A percentile compares a stretch with the other conserved stretches of the same genome.
These are phyloP conservation scores for Viola pubescens DNA, from an alignment of 441 rosid genomes.

Conservation along the genomic window DNA sequence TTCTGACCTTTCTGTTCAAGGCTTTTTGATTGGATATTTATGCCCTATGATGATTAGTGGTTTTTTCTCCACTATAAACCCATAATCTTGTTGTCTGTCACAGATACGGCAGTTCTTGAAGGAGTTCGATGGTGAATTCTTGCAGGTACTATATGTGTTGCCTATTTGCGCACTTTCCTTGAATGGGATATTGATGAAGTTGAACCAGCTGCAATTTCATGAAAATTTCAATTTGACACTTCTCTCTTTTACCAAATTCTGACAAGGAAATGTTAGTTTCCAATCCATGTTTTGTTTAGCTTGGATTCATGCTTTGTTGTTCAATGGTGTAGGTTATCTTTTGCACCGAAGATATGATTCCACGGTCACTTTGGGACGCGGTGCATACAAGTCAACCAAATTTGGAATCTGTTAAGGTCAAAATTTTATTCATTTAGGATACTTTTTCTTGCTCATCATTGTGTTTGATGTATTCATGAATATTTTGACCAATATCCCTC, in stretches of 20 bases:
- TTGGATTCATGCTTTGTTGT: background rate
- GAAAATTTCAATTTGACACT: background rate
- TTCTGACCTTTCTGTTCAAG: background rate
- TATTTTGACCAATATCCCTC: no score
- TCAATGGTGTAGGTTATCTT: conserved; percentile 39
- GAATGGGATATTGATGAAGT: background rate
- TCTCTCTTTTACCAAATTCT: background rate
- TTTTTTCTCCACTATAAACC: background rate
- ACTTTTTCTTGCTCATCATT: background rate
- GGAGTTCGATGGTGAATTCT: conserved; percentile 74
- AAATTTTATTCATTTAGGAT: background rate
- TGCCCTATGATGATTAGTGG: background rate
- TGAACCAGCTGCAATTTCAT: background rate
- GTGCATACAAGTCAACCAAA: conserved; percentile 62
- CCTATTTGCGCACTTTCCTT: background rate
- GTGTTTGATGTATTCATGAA: no score
- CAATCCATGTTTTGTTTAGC: background rate
- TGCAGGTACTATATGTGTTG: conserved; percentile 41
- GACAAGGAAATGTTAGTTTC: background rate
- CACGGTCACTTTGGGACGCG: conserved; percentile 66
- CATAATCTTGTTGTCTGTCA: background rate
- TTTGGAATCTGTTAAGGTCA: conserved; percentile 49
- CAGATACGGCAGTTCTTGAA: conserved; percentile 61
- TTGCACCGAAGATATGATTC: conserved; percentile 72
- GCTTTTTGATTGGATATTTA: background rate